phyloP scores from a whole-genome alignment of 2,329 filamentous ascomycete species.

The Arthrobotrys pseudoclavata region DNA sequence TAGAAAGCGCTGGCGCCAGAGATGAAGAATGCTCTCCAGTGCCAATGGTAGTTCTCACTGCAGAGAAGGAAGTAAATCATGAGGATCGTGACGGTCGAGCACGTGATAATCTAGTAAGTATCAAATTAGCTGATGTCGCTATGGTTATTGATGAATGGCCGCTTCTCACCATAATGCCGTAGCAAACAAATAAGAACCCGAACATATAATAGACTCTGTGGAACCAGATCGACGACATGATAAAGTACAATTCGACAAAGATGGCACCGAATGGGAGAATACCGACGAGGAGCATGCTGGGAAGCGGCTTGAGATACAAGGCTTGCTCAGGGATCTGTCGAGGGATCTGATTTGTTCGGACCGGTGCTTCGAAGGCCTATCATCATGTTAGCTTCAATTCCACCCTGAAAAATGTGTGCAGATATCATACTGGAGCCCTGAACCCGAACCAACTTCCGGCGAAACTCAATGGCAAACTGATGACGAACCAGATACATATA shows the following conservation, averaged over 20 bases:
- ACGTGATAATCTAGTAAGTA: conserved; percentile 78
- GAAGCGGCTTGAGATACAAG: conserved; percentile 86
- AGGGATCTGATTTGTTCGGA: conserved; percentile 97
- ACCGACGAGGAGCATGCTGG: conserved; percentile 91
- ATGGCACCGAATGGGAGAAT: conserved; percentile 95
- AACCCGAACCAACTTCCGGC: conserved; percentile 95
- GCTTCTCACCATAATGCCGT: conserved; percentile 79
- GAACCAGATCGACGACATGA: conserved; percentile 99
- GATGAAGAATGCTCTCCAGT: conserved; percentile 94
- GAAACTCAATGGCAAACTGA: conserved; percentile 91
- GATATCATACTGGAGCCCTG: conserved; percentile 71
- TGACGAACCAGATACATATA: conserved; percentile 94
- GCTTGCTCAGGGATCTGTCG: conserved; percentile 90
- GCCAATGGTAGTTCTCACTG: conserved; percentile 98
- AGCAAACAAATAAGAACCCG: conserved; percentile 97
- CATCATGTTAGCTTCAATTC: conserved; percentile 3
- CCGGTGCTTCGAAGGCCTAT: conserved; percentile 79
- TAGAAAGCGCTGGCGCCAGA: conserved; percentile 91
- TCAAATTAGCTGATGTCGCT: conserved; percentile 2
- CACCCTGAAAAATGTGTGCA: neutral
- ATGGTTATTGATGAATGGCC: neutral
- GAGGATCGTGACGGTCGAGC: conserved; percentile 89
- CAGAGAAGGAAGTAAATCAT: conserved; percentile 97
- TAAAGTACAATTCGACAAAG: conserved; percentile 98
- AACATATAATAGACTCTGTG: conserved; percentile 99